A percentile compares a stretch with the other conserved stretches of the same genome.
phyloP scores from a whole-genome alignment of 495 filamentous ascomycete genomes.

The Lepraria neglecta region DNA sequence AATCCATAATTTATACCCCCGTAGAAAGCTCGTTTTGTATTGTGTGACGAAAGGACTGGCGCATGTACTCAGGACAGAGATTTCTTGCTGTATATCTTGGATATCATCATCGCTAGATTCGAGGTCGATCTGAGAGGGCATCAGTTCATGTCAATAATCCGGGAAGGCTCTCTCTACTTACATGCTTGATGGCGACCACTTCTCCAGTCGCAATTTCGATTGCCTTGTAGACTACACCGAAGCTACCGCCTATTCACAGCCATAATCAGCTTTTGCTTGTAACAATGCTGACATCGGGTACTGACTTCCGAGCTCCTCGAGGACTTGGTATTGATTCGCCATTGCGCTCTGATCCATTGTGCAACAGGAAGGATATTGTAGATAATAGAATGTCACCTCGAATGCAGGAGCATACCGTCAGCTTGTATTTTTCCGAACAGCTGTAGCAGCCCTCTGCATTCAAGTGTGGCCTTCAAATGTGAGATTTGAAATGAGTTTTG shows the following conservation, averaged over 20 bases:
- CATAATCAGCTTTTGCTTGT: conserved; percentile 22
- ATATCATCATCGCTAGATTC: conserved; percentile 98
- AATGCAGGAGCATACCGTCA: neutral
- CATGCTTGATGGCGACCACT: conserved; percentile 87
- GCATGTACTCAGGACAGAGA: conserved; percentile 90
- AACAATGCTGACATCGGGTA: conserved; percentile 28
- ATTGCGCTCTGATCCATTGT: conserved; percentile 54
- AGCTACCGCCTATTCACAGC: conserved; percentile 67
- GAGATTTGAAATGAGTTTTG: neutral
- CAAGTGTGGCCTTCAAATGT: neutral
- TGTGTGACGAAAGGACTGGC: conserved; percentile 89
- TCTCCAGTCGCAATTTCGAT: conserved; percentile 80
- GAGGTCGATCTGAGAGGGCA: conserved; percentile 74
- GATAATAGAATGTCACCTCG: neutral
- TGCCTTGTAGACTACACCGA: conserved; percentile 94
- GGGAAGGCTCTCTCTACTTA: conserved; percentile 40
- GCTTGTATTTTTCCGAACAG: neutral
- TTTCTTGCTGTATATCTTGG: conserved; percentile 95
- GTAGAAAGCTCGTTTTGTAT: conserved; percentile 91
- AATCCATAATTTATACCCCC: conserved; percentile 96
- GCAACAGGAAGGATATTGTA: neutral
- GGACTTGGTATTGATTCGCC: conserved; percentile 75
- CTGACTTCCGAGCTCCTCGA: conserved; percentile 90
- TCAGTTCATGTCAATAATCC: neutral
- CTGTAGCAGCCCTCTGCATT: neutral